Evolutionary conservation across 345 rosid species (phyloP).

Genomic region (Pistacia vera): DNA sequence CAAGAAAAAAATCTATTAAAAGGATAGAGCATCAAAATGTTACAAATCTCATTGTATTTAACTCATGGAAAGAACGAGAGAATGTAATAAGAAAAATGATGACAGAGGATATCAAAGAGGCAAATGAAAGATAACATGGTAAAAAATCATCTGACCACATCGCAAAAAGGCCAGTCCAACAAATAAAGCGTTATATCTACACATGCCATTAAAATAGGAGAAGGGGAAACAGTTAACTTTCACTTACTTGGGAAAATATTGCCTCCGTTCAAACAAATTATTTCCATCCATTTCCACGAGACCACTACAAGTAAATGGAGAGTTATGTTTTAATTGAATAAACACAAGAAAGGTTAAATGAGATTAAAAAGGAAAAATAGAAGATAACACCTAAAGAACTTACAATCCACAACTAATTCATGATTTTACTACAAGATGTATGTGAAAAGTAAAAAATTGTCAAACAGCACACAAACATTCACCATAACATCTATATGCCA

Average conservation of each 20-base stretch:
- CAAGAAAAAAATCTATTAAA: neutral
- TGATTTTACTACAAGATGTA: too few species aligned
- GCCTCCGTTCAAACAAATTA: slow-evolving; percentile 37
- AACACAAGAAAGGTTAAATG: slow-evolving; percentile 6
- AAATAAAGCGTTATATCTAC: neutral
- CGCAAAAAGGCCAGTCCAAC: neutral
- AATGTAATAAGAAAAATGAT: neutral
- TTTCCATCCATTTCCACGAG: slow-evolving; percentile 43
- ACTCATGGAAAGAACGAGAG: neutral
- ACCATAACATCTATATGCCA: too few species aligned
- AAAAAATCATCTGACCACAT: neutral
- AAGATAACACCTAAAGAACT: neutral
- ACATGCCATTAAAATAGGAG: neutral
- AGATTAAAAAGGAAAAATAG: slow-evolving; percentile 15
- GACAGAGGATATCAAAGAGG: neutral
- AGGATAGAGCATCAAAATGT: neutral
- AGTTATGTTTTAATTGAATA: slow-evolving; percentile 17
- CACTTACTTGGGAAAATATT: slow-evolving; percentile 79
- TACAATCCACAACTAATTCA: neutral
- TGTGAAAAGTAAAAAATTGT: too few species aligned
- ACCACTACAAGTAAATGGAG: slow-evolving; percentile 45
- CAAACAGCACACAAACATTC: too few species aligned
- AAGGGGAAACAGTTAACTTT: slow-evolving; percentile 3
- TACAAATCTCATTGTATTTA: neutral
- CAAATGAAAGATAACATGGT: neutral